Percentiles rank a stretch among this genome's conserved stretches.
Conservation (phyloP, 2,329 filamentous ascomycete species). For the Cyclaneusma minus region DNA sequence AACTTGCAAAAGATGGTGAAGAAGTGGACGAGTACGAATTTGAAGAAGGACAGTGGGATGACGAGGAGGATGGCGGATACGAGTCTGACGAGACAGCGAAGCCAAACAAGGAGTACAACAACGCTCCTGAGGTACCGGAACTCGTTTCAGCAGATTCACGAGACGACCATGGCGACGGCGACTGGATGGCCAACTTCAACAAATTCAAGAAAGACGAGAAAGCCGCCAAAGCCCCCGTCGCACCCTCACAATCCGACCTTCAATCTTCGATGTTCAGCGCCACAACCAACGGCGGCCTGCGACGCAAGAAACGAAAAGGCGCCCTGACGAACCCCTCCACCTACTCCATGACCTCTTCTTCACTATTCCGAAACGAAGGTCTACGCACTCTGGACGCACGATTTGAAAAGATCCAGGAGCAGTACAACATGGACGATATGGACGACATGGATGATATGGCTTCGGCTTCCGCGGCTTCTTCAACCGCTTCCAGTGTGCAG, state of each 20-base stretch:
- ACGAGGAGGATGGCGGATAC: constrained; percentile 70
- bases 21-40: constrained; percentile 74
- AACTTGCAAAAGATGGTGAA: constrained; percentile 50
- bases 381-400: constrained; percentile 72
- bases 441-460: constrained; percentile 41
- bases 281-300: constrained; percentile 58
- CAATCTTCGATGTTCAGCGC: constrained; percentile 60
- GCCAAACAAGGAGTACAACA: constrained; percentile 40
- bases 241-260: constrained; percentile 41
- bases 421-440: constrained; percentile 52
- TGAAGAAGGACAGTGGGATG: constrained; percentile 45
- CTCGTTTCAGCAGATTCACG: constrained; percentile 27
- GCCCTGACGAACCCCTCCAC: constrained; percentile 75
- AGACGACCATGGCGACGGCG: constrained; percentile 51
- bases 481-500: constrained; percentile 48
- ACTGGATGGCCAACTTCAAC: constrained; percentile 86
- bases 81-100: constrained; percentile 87
- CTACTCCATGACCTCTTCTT: constrained; percentile 86
- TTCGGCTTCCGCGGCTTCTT: constrained; percentile 46
- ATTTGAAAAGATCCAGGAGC: constrained; percentile 81
- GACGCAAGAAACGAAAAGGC: constrained; percentile 88
- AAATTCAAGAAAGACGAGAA: constrained; percentile 81
- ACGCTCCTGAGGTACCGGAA: constrained; percentile 28
- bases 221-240: constrained; percentile 21
- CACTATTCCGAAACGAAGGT: constrained; percentile 75